Percentiles rank a stretch among this genome's conserved stretches.
phyloP scores from a whole-genome alignment of 108 stramenopile genomes.

The Epipyxis sp. region DNA sequence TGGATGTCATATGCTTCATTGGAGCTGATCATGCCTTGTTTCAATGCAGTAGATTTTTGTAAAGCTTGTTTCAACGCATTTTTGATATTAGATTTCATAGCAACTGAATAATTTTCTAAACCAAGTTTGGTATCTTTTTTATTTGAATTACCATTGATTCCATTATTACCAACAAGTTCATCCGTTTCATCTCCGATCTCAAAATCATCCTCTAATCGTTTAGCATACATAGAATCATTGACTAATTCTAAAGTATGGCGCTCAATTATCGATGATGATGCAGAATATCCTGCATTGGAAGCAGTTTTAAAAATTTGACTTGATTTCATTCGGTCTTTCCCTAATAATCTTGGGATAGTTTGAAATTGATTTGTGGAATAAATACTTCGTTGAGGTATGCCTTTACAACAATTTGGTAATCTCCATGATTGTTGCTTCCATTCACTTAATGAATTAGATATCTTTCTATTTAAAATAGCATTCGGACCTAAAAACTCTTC shows the following conservation, averaged over 20 bases:
- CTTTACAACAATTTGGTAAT: background rate
- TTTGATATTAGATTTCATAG: too few species aligned
- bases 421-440: constrained; percentile 10
- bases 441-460: background rate
- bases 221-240: constrained; percentile 3
- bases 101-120: too few species aligned
- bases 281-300: background rate
- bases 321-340: too few species aligned
- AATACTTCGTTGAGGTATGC: background rate
- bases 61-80: too few species aligned
- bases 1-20: too few species aligned
- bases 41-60: too few species aligned
- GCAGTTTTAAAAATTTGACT: constrained; percentile 11
- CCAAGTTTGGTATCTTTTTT: too few species aligned
- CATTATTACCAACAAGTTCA: too few species aligned
- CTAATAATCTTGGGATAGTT: background rate
- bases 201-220: background rate
- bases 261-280: constrained; percentile 5
- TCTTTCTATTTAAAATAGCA: background rate
- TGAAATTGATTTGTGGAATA: background rate
- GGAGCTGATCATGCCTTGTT: too few species aligned
- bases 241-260: constrained; percentile 15
- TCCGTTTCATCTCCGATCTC: too few species aligned
- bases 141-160: too few species aligned
- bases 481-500: constrained; percentile 25